phyloP scores from a whole-genome alignment of 257 asterid species.

The Solanum neorickii region DNA sequence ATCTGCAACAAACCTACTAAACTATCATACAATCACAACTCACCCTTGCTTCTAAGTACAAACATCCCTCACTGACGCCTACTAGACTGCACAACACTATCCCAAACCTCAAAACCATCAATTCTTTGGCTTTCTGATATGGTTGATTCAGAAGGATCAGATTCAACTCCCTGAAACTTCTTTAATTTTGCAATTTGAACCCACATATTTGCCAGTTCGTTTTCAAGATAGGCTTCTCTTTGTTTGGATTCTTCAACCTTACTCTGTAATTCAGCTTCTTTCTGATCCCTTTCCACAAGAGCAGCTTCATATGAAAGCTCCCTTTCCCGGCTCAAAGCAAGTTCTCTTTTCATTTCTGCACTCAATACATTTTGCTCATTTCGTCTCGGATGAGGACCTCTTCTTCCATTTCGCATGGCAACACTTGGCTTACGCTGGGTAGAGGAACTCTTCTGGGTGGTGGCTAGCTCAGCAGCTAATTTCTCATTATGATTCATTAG shows the following conservation, averaged over 20 bases:
- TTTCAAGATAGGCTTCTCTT: conserved; percentile 89
- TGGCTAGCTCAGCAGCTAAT: conserved; percentile 59
- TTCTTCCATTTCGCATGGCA: conserved; percentile 51
- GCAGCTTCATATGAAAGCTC: conserved; percentile 78
- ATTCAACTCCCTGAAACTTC: conserved; percentile 51
- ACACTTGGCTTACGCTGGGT: conserved; percentile 51
- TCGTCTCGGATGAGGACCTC: conserved; percentile 43
- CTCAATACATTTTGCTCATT: conserved; percentile 31
- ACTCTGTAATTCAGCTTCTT: conserved; percentile 65
- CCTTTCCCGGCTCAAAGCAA: conserved; percentile 66
- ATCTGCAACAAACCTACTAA: neutral
- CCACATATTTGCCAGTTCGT: conserved; percentile 98
- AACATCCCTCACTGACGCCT: neutral
- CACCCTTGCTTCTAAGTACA: neutral
- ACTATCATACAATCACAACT: neutral
- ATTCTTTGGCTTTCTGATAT: conserved; percentile 13
- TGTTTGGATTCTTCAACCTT: conserved; percentile 91
- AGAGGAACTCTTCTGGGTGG: conserved; percentile 52
- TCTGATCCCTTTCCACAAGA: conserved; percentile 54
- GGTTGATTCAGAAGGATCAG: conserved; percentile 28
- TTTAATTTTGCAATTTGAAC: conserved; percentile 80
- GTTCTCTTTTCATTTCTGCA: conserved; percentile 62
- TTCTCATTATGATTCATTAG: conserved; percentile 84
- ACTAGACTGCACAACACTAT: neutral
- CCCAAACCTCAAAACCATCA: conserved; percentile 24